Conservation (phyloP, 2,329 filamentous ascomycete genomes). For the Bipolaris cookei region DNA sequence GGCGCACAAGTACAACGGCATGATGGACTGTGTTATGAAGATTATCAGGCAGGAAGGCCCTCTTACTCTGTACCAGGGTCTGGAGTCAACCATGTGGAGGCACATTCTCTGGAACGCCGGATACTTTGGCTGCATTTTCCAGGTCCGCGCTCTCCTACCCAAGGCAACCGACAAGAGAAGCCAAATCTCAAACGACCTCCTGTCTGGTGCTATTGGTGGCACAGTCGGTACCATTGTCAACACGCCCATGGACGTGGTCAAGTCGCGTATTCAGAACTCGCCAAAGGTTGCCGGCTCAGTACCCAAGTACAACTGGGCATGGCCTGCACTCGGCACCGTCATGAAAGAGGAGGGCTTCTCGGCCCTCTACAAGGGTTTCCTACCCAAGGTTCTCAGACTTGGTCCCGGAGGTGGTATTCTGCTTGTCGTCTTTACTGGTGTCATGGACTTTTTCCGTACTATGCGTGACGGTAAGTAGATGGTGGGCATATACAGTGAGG, state of each 20-base stretch:
- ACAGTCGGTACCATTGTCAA: conserved; percentile 91
- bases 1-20: conserved; percentile 83
- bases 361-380: conserved; percentile 96
- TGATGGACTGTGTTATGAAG: conserved; percentile 80
- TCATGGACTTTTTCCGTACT: conserved; percentile 91
- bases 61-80: conserved; percentile 91
- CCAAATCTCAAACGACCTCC: conserved; percentile 85
- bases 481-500: not conserved
- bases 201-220: conserved; percentile 86
- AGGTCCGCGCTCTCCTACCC: conserved; percentile 85
- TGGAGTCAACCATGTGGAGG: conserved; percentile 96
- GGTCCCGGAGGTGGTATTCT: conserved; percentile 76
- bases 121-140: conserved; percentile 99
- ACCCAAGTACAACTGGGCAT: conserved; percentile 99
- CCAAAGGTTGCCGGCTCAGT: conserved; percentile 78
- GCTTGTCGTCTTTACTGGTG: conserved; percentile 83
- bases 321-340: conserved; percentile 82
- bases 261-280: conserved; percentile 96
- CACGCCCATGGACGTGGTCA: conserved; percentile 96
- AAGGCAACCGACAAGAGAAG: conserved; percentile 78
- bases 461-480: conserved; percentile 55
- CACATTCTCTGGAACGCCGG: conserved; percentile 94
- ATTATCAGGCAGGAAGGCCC: conserved; percentile 83
- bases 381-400: conserved; percentile 87
- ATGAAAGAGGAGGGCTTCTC: conserved; percentile 90